Evolutionary conservation across 108 stramenopile species (phyloP), one percentile per base, ranked within the genome.

Genomic region (Cyclotella choctawhatcheeana): DNA sequence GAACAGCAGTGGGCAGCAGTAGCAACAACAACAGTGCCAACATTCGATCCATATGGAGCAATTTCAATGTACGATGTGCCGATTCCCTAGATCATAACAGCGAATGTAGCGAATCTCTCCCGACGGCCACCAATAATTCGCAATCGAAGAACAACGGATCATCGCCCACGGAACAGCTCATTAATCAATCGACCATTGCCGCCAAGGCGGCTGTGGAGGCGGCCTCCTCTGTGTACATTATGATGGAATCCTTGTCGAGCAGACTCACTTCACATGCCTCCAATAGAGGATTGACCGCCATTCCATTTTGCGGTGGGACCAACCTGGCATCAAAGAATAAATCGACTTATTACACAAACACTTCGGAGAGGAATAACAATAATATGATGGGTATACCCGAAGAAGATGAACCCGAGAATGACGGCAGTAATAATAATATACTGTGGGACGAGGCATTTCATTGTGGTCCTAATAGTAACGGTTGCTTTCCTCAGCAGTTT

Each of bases 161-260:
- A 61, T 44, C 60, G n/a, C 40, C 60, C 20, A 61, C 60, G 22
- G 22, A 20, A 0, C 29, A n/a, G 2, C 43, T 44, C 24, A 14
- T 61, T 22, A 61, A 40, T 44, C 60, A 61, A 40, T 44, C 71
- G 37, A n/a, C n/a, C n/a, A n/a, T n/a, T n/a, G n/a, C n/a, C 18
- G 69, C 69, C 45, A 71, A 71, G 37, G 59, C 69, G 17, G 69
- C 69, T 0, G 71, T 61, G 0, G 52, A 63, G 14, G 71, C 55
- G 0, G 68, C 68, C 13, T 26, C 68, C 20, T 45, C 71, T 24
- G 61, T 72, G 14, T 27, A 53, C 22, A 24, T 26, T 8, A 51
- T 40, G 4, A 51, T 72, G 18, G 52, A 61, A 44, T 62, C 71
- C 8, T 22, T 62, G 27, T 35, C 61, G 0, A 2, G 27, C n/a